These are phyloP conservation scores for Danielia oregonensis DNA, from an alignment of 805 yeast genomes.

Conservation along the genomic window DNA sequence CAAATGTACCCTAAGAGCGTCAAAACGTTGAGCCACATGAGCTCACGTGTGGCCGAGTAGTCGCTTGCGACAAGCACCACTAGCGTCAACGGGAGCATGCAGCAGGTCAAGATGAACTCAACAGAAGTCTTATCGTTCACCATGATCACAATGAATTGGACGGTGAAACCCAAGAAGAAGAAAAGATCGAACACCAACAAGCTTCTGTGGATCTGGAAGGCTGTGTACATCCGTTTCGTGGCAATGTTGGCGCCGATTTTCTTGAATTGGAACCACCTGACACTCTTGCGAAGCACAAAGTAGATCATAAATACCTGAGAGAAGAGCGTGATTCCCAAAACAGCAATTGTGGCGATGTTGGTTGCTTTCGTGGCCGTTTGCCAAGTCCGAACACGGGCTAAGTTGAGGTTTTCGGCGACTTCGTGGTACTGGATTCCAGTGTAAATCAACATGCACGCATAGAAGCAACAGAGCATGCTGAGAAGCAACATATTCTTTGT, in stretches of 20 bases:
- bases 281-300: conserved; percentile 33
- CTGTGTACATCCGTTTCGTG: conserved; percentile 32
- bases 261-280: conserved; percentile 47
- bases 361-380: conserved; percentile 31
- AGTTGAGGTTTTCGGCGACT: conserved; percentile 23
- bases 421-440: conserved; percentile 46
- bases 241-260: conserved; percentile 45
- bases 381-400: conserved; percentile 21
- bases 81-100: conserved; percentile 43
- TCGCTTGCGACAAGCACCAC: conserved; percentile 34
- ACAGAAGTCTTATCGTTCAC: conserved; percentile 29
- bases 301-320: conserved; percentile 26
- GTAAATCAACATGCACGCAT: conserved; percentile 41
- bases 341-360: conserved; percentile 41
- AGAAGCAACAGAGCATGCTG: conserved; percentile 37
- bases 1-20: conserved; percentile 31
- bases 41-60: conserved; percentile 34
- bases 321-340: conserved; percentile 34
- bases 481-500: conserved; percentile 39
- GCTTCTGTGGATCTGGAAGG: conserved; percentile 39
- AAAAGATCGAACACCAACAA: conserved; percentile 40
- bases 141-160: conserved; percentile 47
- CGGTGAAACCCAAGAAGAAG: conserved; percentile 48
- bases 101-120: conserved; percentile 45
- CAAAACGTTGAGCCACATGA: conserved; percentile 19